Evolutionary conservation across 2,329 filamentous ascomycete species (phyloP), one percentile per base, ranked within the genome.

Genomic region (Fonsecaea monophora): DNA sequence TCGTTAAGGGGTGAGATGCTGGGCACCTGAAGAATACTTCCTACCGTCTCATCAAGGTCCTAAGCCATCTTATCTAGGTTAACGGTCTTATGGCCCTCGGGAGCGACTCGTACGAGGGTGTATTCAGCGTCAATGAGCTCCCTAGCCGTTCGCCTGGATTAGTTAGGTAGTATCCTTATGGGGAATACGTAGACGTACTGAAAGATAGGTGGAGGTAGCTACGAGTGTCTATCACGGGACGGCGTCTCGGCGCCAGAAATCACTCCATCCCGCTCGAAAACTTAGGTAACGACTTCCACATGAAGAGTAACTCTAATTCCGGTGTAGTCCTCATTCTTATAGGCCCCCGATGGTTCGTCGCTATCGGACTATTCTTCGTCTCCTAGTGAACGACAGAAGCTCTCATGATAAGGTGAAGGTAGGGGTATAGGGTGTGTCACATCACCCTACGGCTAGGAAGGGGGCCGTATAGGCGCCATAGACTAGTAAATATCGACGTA

Each of bases 221-320:
- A 55, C 53, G 53, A 55, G 53, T 30, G 34, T 55, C 18, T 25
- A 32, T 55, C n/a, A 55, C 53, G 3, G 12, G 53, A 55, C 53
- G 53, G 53, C 9, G 8, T 53, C 53, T 55, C 12, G 12, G 53
- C 53, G 18, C 21, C 10, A 55, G 53, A 21, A 55, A 30, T 55
- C 53, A 30, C 53, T 30, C 53, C 12, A 35, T 35, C 53, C 53
- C 30, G 53, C 53, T 55, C 53, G 53, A 55, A 55, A 55, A 55
- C 53, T 55, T 55, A n/a, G n/a, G n/a, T n/a, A n/a, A n/a, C n/a
- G n/a, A n/a, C n/a, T n/a, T n/a, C 30, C 4, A 30, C 4, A 55
- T 30, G 10, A 55, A 8, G 8, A 25, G 10, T 12, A 55, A n/a
- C 25, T 32, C n/a, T 12, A 55, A 30, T 30, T 30, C 30, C 30